Evolutionary conservation across 2,329 filamentous ascomycete genomes (phyloP).

Genomic region (Pseudocercospora pini-densiflorae): DNA sequence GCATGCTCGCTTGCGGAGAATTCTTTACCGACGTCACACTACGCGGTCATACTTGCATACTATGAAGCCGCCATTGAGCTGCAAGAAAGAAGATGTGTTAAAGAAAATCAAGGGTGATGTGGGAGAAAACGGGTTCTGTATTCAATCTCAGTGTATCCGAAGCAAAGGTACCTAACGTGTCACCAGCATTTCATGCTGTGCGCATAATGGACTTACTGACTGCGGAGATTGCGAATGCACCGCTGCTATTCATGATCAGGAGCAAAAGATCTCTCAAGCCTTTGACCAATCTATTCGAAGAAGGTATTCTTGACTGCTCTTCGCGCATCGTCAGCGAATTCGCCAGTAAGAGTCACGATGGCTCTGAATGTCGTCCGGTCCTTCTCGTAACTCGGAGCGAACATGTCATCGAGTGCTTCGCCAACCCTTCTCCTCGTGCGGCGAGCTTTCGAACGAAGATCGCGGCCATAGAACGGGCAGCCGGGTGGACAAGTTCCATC

Average conservation of each 20-base stretch:
- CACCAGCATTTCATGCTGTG: no score
- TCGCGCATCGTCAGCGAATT: neutral
- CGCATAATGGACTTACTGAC: neutral
- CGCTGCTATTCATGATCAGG: neutral
- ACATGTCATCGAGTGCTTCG: neutral
- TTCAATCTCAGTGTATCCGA: no score
- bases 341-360: neutral
- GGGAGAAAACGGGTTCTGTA: no score
- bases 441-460: neutral
- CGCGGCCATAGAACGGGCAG: neutral
- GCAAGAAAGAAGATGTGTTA: no score
- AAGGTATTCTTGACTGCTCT: neutral
- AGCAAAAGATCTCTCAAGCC: neutral
- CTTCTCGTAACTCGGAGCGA: neutral
- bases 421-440: no score
- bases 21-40: neutral
- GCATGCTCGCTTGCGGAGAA: neutral
- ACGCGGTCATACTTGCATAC: no score
- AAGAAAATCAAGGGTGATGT: no score
- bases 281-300: neutral
- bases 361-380: neutral
- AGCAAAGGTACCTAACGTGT: no score
- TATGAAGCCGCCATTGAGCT: no score
- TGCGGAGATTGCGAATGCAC: neutral
- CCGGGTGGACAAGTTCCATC: neutral